Base-by-base conservation (phyloP, 106 monocot genomes). In the Narthecium ossifragum region DNA sequence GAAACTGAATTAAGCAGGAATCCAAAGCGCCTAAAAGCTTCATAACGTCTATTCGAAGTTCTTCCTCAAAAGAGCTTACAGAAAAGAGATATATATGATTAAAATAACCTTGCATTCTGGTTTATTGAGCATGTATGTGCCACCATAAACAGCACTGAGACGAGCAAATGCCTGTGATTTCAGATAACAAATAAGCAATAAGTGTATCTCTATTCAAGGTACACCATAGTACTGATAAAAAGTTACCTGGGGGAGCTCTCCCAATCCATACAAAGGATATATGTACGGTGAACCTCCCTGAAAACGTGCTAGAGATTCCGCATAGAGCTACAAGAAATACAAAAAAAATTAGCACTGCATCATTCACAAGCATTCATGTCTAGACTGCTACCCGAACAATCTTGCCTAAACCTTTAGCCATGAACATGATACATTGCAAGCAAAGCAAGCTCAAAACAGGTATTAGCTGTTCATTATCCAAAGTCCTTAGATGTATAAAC, bases 91-190 rank as follows among this genome's bases (percentile, higher is more conserved):
- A n/a, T n/a, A n/a, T n/a, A n/a, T n/a, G n/a, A n/a, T 14, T 21
- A 53, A 24, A 27, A 51, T 31, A 78, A 92, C 92, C 86, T 92
- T 92, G 78, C 92, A 92, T 53, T 87, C 78, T 67, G 83, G 81
- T 57, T 92, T 92, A 50, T 78, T 84, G 33, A 87, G 63, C 92
- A 92, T 87, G 65, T 92, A 92, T 55, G 92, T 92, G 10, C 92
- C 92, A 55, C 92, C 92, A 73, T 92, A 92, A 67, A 87, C 92
- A 75, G 87, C 92, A 80, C 92, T 92, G 11, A 92, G 83, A 12
- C 92, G 77, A 55, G 92, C 86, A 84, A 92, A 87, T 61, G 80
- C 92, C 92, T 92, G 64, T 5, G 24, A 46, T 60, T 68, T 26
- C 50, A 66, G 37, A 32, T 18, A 43, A 18, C 18, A 17, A 43